A percentile compares a stretch with the other conserved stretches of the same genome.
Conservation (phyloP, 2,329 filamentous ascomycete genomes). For the Neonectria sp. region DNA sequence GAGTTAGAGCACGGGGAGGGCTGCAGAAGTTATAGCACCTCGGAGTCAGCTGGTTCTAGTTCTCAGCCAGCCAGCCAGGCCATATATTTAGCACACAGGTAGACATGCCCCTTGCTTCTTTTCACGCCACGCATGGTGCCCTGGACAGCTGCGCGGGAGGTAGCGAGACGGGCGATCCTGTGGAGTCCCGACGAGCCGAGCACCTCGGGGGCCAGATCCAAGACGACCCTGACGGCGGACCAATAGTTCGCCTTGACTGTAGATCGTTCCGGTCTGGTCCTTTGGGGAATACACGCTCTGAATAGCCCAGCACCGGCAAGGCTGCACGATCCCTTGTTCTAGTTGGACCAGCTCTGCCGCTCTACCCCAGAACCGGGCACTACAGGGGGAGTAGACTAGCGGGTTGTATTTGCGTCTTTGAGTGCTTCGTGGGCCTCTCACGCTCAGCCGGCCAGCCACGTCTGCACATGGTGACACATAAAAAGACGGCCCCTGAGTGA, state of each 20-base stretch:
- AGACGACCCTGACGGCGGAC: background rate
- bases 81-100: slow-evolving; percentile 5
- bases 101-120: background rate
- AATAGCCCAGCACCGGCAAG: too few relatives aligned
- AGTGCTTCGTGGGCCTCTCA: too few relatives aligned
- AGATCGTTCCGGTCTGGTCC: background rate
- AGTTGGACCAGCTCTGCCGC: background rate
- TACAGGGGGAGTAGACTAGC: background rate
- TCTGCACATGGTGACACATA: background rate
- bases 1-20: background rate
- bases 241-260: background rate
- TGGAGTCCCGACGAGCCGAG: background rate
- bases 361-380: background rate
- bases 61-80: background rate
- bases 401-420: background rate
- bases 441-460: background rate
- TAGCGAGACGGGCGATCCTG: background rate
- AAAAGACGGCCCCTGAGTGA: background rate
- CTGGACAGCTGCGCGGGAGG: background rate
- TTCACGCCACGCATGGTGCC: slow-evolving; percentile 8
- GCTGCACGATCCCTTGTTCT: background rate
- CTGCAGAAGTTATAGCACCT: background rate
- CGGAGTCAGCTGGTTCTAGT: background rate
- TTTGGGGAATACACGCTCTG: background rate
- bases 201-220: background rate